Base-by-base conservation (phyloP, 202 grass and related monocot genomes). In the Cymbopogon flexuosus region DNA sequence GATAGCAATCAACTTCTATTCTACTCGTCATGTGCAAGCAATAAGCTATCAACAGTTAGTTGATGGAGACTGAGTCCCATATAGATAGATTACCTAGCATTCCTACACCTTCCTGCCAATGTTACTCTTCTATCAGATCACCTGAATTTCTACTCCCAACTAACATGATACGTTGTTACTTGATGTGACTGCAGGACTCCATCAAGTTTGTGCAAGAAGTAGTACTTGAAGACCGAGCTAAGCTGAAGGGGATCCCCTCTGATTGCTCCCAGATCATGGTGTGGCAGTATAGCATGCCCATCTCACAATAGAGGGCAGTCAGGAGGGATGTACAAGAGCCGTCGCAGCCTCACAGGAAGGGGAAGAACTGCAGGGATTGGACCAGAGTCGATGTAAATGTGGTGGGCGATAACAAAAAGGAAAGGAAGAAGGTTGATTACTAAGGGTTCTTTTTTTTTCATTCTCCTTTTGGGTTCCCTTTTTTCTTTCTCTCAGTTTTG, bases 171-270 rank as follows among this genome's bases (percentile, higher is more conserved):
- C 15, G 30, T 45, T 71, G 0, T 64, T 77, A 2, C 57, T 62
- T 62, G 74, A 31, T 72, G 23, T 59, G 76, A 43, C 76, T 88
- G 49, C 87, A 97, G 93, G 93, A 97, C 40, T 97, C 93, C n/a
- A 86, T 97, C 80, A 97, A 91, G 64, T 97, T 93, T 88, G 91
- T 97, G 85, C 86, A 97, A 80, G 91, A 97, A 65, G 86, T 97
- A 80, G 84, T 97, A 4, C 65, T 93, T 22, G 93, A 97, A 69
- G 93, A 97, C 79, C 75, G 85, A 45, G 60, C 75, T 2, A 97
- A 97, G 72, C 58, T 97, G 74, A 97, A 97, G 82, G 91, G 89
- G 31, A 90, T 97, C 35, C 93, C 93, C 31, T 83, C 91, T 8
- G 89, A 97, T 71, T 93, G 91, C 73, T 91, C 93, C 70, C 79